Evolutionary conservation across 139 green algal species (phyloP), one percentile per base, ranked within the genome.

Genomic region (Cymbomonas tetramitiformis): DNA sequence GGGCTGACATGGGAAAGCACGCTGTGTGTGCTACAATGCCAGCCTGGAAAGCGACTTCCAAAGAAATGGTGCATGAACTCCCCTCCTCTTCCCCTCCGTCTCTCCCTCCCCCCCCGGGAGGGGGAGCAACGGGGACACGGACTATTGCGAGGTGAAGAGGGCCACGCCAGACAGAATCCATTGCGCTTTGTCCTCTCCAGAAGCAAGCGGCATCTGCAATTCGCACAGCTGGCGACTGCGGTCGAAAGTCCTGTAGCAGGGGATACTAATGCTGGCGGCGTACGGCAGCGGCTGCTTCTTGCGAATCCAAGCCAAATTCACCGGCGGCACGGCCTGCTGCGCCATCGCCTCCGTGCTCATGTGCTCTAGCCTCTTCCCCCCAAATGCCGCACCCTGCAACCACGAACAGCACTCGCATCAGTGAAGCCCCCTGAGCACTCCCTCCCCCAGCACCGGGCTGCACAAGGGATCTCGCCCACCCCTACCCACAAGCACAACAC

Each of bases 351-450:
- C 46, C 7, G 46, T 8, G 5, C 10, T 21, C 9, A 21, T 33
- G 46, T 31, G 15, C 4, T 12, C 5, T 28, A 54, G 23, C 6
- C 21, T 31, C 46, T 12, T 36, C 7, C 46, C 46, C 26, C 36
- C 46, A 28, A 54, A 54, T 28, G 36, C 23, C 46, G 46, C 46
- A 12, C 46, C 46, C 18, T 54, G 46, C 46, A 54, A 7, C 7
- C 41, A n/a, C n/a, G n/a, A n/a, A n/a, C n/a, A n/a, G n/a, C n/a
- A n/a, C n/a, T n/a, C n/a, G n/a, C n/a, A n/a, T n/a, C n/a, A n/a
- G n/a, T n/a, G n/a, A n/a, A n/a, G n/a, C n/a, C n/a, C n/a, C n/a
- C n/a, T n/a, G n/a, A n/a, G 41, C 41, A 50, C 5, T 24, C 41
- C 41, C 5, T 50, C 41, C 41, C 26, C 41, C 6, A 10, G 5